Evolutionary conservation across 2,329 filamentous ascomycete genomes (phyloP).

Genomic region (Colletotrichum limetticola): DNA sequence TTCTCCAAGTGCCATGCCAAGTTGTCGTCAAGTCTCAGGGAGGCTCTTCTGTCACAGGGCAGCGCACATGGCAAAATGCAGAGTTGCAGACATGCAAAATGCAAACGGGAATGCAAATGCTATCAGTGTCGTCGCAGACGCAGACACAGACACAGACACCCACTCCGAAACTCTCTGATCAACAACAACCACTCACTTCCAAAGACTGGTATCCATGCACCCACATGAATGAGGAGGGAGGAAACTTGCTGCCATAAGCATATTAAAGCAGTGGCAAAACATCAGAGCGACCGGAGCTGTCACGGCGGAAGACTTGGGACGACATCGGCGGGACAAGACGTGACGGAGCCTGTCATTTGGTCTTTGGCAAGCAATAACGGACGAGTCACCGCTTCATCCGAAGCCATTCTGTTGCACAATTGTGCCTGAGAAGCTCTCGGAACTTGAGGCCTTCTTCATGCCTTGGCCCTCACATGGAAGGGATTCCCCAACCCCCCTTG

Average conservation of each 20-base stretch:
- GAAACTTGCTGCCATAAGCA: slow-evolving; percentile 7
- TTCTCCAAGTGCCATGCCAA: slow-evolving; percentile 13
- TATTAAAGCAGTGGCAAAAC: slow-evolving; percentile 13
- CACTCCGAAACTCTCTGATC: not conserved
- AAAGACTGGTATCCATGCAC: not conserved
- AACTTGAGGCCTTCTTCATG: slow-evolving; percentile 30
- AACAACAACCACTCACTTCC: not conserved
- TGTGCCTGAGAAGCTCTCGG: slow-evolving; percentile 32
- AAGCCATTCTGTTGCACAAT: slow-evolving; percentile 27
- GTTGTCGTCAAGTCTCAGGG: slow-evolving; percentile 24
- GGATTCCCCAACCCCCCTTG: slow-evolving; percentile 17
- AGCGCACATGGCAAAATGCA: slow-evolving; percentile 31
- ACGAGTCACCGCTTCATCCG: slow-evolving; percentile 33
- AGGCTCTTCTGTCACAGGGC: slow-evolving; percentile 22
- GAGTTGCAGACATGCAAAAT: slow-evolving; percentile 19
- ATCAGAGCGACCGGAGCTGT: slow-evolving; percentile 21
- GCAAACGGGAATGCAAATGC: not conserved
- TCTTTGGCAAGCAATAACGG: slow-evolving; percentile 16
- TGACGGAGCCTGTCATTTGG: slow-evolving; percentile 16
- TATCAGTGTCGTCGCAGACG: not conserved
- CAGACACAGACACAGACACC: slow-evolving; percentile 13
- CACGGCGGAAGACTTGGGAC: slow-evolving; percentile 29
- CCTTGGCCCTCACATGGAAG: slow-evolving; percentile 8
- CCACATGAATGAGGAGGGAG: not conserved
- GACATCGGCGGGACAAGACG: slow-evolving; percentile 16